Evolutionary conservation across 345 rosid species (phyloP), one percentile per base, ranked within the genome.

Genomic region (Cardamine chenopodiifolia): DNA sequence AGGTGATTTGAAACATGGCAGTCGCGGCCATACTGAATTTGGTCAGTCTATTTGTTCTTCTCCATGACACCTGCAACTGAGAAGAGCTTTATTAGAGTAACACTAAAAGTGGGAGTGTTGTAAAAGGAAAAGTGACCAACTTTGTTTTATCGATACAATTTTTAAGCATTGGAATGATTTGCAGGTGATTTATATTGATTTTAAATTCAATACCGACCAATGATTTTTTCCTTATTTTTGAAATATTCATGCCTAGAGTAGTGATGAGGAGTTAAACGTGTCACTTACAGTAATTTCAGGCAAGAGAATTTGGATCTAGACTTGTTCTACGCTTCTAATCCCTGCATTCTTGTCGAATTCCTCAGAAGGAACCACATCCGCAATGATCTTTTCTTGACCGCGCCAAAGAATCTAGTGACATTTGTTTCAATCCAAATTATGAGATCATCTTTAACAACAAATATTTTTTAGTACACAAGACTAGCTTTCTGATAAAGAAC

Each of bases 321-420:
- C 76, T 56, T 26, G 71, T 77, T 85, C 91, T 40, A 57, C 63
- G 11, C 65, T 77, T 82, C 76, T 82, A 53, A 86, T 81, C 79
- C 92, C 91, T 0, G 92, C 93, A 55, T 79, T 75, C 75, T 66
- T 84, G 79, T 84, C 98, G 85, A 90, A 90, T 17, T 85, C 93
- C 59, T 88, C 92, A 6, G 92, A 90, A 54, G 97, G 49, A n/a
- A 78, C 79, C 55, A 83, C 90, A 5, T 83, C 87, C 2, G 86
- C 87, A 81, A 85, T 88, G 22, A 88, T 77, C 81, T 89, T 80
- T 66, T 88, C 93, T 79, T 89, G 87, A 35, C 96, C 96, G 20
- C 85, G 88, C 93, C 96, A 86, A 28, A 88, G 87, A 77, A 90
- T 62, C 98, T 89, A 87, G 45, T 67, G 3, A 72, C 40, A 70